A percentile compares a stretch with the other conserved stretches of the same genome.
These are phyloP conservation scores for Neobulgaria alba DNA, from an alignment of 2,329 filamentous ascomycete genomes.

Conservation along the genomic window DNA sequence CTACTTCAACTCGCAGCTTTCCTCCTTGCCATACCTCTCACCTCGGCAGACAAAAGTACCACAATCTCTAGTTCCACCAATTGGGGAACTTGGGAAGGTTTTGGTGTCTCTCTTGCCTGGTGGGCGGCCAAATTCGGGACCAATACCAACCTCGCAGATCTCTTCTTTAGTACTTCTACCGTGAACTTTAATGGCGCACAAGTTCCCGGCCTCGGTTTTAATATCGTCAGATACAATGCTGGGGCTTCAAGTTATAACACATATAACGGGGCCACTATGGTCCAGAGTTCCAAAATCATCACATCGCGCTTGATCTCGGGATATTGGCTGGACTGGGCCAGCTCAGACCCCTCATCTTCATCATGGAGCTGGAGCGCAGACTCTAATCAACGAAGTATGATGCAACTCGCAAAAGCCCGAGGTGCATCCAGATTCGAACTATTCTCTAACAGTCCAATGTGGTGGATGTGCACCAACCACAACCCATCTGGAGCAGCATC, in stretches of 20 bases:
- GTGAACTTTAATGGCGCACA: slow-evolving; percentile 25
- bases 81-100: slow-evolving; percentile 37
- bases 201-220: slow-evolving; percentile 35
- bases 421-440: slow-evolving; percentile 32
- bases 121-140: slow-evolving; percentile 35
- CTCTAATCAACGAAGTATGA: slow-evolving; percentile 33
- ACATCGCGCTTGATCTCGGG: slow-evolving; percentile 33
- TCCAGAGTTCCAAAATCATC: slow-evolving; percentile 31
- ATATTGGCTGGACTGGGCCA: slow-evolving; percentile 34
- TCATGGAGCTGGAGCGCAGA: slow-evolving; percentile 36
- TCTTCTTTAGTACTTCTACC: slow-evolving; percentile 33
- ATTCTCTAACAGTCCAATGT: slow-evolving; percentile 38
- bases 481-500: slow-evolving; percentile 33
- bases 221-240: slow-evolving; percentile 37
- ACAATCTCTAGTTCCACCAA: slow-evolving; percentile 27
- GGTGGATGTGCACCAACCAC: slow-evolving; percentile 37
- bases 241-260: slow-evolving; percentile 33
- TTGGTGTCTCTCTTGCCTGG: slow-evolving; percentile 37
- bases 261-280: slow-evolving; percentile 29
- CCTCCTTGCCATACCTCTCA: background rate
- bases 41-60: background rate
- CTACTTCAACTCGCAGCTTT: background rate
- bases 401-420: slow-evolving; percentile 30
- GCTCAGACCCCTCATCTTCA: slow-evolving; percentile 27
- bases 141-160: slow-evolving; percentile 33